phyloP scores from a whole-genome alignment of 495 filamentous ascomycete genomes.

The Aspergillus sclerotiicarbonarius region DNA sequence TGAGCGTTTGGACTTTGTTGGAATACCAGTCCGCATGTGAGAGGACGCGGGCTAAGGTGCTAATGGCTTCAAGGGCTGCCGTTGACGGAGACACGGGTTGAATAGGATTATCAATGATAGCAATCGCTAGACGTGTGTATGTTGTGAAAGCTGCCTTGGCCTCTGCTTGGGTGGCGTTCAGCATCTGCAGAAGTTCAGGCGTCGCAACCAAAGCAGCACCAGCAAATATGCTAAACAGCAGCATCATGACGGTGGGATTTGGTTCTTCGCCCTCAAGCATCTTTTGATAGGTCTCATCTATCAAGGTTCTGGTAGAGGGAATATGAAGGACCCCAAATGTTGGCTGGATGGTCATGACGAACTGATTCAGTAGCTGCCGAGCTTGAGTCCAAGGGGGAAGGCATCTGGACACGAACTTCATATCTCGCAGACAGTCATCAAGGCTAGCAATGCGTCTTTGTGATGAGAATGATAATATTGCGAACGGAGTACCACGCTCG shows the following conservation, averaged over 20 bases:
- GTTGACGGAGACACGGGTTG: slow-evolving; percentile 21
- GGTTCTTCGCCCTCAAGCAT: slow-evolving; percentile 22
- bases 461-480: not conserved
- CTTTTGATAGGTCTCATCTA: slow-evolving; percentile 25
- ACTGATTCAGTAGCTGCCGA: slow-evolving; percentile 24
- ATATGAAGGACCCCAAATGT: slow-evolving; percentile 27
- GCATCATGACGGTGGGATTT: slow-evolving; percentile 10
- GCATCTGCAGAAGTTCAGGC: slow-evolving; percentile 15
- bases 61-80: slow-evolving; percentile 24
- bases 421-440: not conserved
- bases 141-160: slow-evolving; percentile 21
- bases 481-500: not conserved
- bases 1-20: slow-evolving; percentile 21
- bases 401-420: not conserved
- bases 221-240: slow-evolving; percentile 28
- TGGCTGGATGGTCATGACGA: slow-evolving; percentile 22
- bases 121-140: slow-evolving; percentile 21
- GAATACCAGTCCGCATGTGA: slow-evolving; percentile 25
- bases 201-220: slow-evolving; percentile 26
- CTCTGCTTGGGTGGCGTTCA: slow-evolving; percentile 22
- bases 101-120: slow-evolving; percentile 24
- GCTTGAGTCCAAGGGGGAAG: slow-evolving; percentile 27
- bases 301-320: slow-evolving; percentile 20
- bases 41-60: slow-evolving; percentile 19
- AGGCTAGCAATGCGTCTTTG: not conserved